Base-by-base conservation (phyloP, 1,284 basidiomycete genomes). In the Hemileia vastatrix region DNA sequence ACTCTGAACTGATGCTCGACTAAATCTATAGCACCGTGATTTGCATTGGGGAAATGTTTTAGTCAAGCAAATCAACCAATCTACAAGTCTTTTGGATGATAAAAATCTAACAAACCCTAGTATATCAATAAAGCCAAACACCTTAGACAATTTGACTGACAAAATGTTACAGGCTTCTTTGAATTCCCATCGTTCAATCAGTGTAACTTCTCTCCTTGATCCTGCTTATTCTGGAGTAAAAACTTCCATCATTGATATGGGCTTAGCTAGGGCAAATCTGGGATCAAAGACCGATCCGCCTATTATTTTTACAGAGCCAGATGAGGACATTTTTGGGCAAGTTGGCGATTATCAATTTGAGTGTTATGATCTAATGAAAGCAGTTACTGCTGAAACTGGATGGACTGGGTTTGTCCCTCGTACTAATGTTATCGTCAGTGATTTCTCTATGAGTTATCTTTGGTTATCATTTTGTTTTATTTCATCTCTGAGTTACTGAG, bases 1-100 rank as follows among this genome's bases (percentile, higher is more conserved):
- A n/a, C n/a, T n/a, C n/a, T n/a, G n/a, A n/a, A n/a, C n/a, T n/a
- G n/a, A n/a, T n/a, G n/a, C n/a, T n/a, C n/a, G n/a, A n/a, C n/a
- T n/a, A n/a, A n/a, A n/a, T 50, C 31, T 19, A 18, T 31, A 62
- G 59, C 59, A 62, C 36, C 52, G 59, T 15, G 59, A 62, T 53
- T 48, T 62, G 23, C 59, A 62, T 55, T 62, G 59, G 59, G 59
- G 59, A 32, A 55, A 62, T 33, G 6, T 62, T 15, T 47, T 53
- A 40, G 40, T 62, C 18, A 40, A 62, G n/a, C 44, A 40, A 18
- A 18, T 24, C n/a, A n/a, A n/a, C n/a, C n/a, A n/a, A n/a, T n/a
- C n/a, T n/a, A n/a, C n/a, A n/a, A n/a, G n/a, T n/a, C n/a, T n/a
- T n/a, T n/a, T n/a, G n/a, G n/a, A n/a, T n/a, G n/a, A n/a, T n/a